Percentiles rank a stretch among this genome's conserved stretches.
These are phyloP conservation scores for Globisporangium carolinianum DNA, from an alignment of 352 stramenopile genomes.

Conservation along the genomic window DNA sequence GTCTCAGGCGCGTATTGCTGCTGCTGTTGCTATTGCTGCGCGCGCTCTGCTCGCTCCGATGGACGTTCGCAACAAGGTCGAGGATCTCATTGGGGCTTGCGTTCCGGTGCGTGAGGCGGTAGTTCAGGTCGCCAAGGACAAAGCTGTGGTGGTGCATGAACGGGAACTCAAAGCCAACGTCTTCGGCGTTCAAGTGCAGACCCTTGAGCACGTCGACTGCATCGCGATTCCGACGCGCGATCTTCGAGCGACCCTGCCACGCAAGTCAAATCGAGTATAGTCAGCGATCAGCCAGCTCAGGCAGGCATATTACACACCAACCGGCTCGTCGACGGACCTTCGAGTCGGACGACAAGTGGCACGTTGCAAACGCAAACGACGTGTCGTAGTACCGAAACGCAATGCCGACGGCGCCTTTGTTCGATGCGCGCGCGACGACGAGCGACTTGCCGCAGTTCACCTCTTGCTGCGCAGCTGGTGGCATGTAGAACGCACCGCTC, in stretches of 20 bases:
- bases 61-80: slow-evolving; percentile 48
- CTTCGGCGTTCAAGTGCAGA: slow-evolving; percentile 73
- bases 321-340: slow-evolving; percentile 23
- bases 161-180: slow-evolving; percentile 82
- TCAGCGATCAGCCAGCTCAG: not conserved
- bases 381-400: slow-evolving; percentile 84
- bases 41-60: slow-evolving; percentile 18
- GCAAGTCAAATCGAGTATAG: not conserved
- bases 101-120: slow-evolving; percentile 60
- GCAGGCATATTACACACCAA: no score
- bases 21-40: not conserved
- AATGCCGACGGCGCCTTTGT: slow-evolving; percentile 88
- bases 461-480: slow-evolving; percentile 57
- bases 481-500: slow-evolving; percentile 76
- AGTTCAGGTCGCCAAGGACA: slow-evolving; percentile 88
- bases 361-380: slow-evolving; percentile 83
- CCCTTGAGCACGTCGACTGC: slow-evolving; percentile 65
- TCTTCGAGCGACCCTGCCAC: slow-evolving; percentile 56
- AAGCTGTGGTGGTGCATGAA: slow-evolving; percentile 86
- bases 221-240: slow-evolving; percentile 69
- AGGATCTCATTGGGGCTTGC: slow-evolving; percentile 50
- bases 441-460: slow-evolving; percentile 76
- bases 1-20: not conserved
- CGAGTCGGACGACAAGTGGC: slow-evolving; percentile 83
- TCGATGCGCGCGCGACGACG: slow-evolving; percentile 70